A percentile compares a stretch with the other conserved stretches of the same genome.
Conservation (phyloP, 148 eudicot species). For the Rhododendron simsii region DNA sequence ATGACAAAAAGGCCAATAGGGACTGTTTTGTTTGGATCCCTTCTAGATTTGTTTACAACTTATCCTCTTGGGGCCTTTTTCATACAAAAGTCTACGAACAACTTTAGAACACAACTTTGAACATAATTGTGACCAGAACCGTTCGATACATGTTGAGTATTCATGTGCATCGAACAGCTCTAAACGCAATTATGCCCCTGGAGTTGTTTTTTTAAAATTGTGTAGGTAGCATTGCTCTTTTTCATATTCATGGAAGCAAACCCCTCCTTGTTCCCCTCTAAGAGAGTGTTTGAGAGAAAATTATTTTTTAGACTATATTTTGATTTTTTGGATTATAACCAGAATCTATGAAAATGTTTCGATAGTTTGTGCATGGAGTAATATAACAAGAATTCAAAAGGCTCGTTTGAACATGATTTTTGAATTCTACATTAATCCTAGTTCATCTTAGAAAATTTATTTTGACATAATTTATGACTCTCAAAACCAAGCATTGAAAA, state of each 20-base stretch:
- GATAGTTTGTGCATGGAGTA: neutral
- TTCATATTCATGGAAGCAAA: neutral
- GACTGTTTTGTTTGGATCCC: constrained; percentile 22
- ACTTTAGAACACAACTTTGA: too few species aligned
- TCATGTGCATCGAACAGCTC: too few species aligned
- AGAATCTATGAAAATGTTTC: neutral
- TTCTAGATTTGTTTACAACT: neutral
- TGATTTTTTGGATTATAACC: neutral
- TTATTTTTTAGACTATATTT: neutral
- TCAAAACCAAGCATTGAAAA: neutral
- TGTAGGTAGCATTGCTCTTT: too few species aligned
- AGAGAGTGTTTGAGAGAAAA: neutral
- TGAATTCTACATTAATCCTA: neutral
- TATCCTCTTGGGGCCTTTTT: neutral
- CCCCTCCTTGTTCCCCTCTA: neutral
- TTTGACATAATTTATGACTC: neutral
- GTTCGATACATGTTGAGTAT: too few species aligned
- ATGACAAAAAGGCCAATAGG: constrained; percentile 16
- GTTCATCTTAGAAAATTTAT: too few species aligned
- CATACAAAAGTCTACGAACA: too few species aligned
- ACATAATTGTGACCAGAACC: too few species aligned
- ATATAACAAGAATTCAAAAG: too few species aligned
- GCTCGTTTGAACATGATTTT: neutral
- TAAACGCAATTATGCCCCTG: too few species aligned
- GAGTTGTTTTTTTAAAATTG: too few species aligned